Percentiles rank a stretch among this genome's conserved stretches.
Evolutionary conservation across 768 basidiomycete species (phyloP).

Genomic region (Lactarius hatsudake): DNA sequence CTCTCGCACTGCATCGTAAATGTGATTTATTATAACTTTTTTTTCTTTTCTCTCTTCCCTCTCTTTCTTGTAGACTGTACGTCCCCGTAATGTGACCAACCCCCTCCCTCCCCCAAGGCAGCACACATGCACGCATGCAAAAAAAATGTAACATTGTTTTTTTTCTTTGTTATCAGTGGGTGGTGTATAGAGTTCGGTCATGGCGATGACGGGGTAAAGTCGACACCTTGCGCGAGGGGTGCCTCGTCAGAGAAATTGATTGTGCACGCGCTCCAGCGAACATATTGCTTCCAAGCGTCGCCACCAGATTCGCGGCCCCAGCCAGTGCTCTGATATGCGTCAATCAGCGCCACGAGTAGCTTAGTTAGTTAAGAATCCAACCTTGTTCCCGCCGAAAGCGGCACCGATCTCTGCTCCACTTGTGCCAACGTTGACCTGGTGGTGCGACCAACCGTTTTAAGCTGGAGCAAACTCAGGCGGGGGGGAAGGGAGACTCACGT

Average conservation of each 20-base stretch:
- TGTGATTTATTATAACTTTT: slow-evolving; percentile 28
- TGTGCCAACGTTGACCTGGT: slow-evolving; percentile 69
- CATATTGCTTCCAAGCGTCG: slow-evolving; percentile 98
- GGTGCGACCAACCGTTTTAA: too few species aligned
- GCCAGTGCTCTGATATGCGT: slow-evolving; percentile 62
- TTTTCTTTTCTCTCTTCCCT: not conserved
- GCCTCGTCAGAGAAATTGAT: slow-evolving; percentile 89
- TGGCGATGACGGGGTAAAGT: slow-evolving; percentile 53
- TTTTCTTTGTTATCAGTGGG: not conserved
- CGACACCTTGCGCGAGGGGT: slow-evolving; percentile 91
- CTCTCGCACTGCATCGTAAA: slow-evolving; percentile 28
- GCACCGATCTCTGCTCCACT: slow-evolving; percentile 77
- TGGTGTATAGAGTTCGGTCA: not conserved
- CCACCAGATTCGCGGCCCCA: slow-evolving; percentile 97
- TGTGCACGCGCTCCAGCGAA: slow-evolving; percentile 89
- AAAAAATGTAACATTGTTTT: slow-evolving; percentile 22
- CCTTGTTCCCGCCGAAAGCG: slow-evolving; percentile 95
- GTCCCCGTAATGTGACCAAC: slow-evolving; percentile 19
- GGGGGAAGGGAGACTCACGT: slow-evolving; percentile 50
- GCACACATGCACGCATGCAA: slow-evolving; percentile 9
- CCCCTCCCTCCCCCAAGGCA: not conserved
- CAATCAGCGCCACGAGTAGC: not conserved
- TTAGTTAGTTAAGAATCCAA: slow-evolving; percentile 33
- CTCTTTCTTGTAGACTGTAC: slow-evolving; percentile 21
- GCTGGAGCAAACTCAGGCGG: too few species aligned